phyloP scores from a whole-genome alignment of 1,284 basidiomycete genomes.

The Amylostereum areolatum region DNA sequence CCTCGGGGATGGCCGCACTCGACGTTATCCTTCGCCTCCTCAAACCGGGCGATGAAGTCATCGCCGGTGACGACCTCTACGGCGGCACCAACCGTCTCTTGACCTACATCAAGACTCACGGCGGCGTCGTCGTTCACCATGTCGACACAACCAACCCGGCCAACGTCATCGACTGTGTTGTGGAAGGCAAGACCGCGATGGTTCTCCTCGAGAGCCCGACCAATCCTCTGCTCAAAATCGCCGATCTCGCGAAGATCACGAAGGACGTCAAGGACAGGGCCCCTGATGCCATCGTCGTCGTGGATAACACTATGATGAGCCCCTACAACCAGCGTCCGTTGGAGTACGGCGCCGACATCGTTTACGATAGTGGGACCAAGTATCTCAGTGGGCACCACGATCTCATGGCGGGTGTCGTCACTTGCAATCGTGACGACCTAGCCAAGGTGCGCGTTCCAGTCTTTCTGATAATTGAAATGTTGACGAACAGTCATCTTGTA shows the following conservation, averaged over 20 bases:
- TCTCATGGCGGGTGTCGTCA: slow-evolving; percentile 95
- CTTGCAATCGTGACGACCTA: slow-evolving; percentile 88
- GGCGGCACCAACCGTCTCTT: slow-evolving; percentile 97
- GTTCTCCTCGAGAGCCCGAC: slow-evolving; percentile 97
- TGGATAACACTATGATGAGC: slow-evolving; percentile 99
- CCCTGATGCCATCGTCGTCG: slow-evolving; percentile 82
- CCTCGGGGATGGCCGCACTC: slow-evolving; percentile 97
- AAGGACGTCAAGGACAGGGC: slow-evolving; percentile 77
- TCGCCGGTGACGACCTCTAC: slow-evolving; percentile 97
- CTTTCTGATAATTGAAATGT: slow-evolving; percentile 2
- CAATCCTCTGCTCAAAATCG: slow-evolving; percentile 95
- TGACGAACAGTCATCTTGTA: slow-evolving; percentile 22
- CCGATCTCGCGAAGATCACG: slow-evolving; percentile 81
- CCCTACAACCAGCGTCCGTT: slow-evolving; percentile 96
- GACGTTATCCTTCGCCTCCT: slow-evolving; percentile 93
- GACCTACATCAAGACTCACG: slow-evolving; percentile 84
- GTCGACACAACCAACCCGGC: slow-evolving; percentile 85
- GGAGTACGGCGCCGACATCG: slow-evolving; percentile 93
- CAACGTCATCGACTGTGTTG: slow-evolving; percentile 59
- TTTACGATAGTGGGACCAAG: slow-evolving; percentile 98
- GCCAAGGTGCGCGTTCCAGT: slow-evolving; percentile 54
- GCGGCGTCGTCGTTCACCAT: slow-evolving; percentile 88
- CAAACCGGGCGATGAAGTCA: slow-evolving; percentile 91
- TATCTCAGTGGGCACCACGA: slow-evolving; percentile 98
- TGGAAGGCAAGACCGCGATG: slow-evolving; percentile 77